Conservation (phyloP, 73 alveolate species). For the Tetrahymena borealis region DNA sequence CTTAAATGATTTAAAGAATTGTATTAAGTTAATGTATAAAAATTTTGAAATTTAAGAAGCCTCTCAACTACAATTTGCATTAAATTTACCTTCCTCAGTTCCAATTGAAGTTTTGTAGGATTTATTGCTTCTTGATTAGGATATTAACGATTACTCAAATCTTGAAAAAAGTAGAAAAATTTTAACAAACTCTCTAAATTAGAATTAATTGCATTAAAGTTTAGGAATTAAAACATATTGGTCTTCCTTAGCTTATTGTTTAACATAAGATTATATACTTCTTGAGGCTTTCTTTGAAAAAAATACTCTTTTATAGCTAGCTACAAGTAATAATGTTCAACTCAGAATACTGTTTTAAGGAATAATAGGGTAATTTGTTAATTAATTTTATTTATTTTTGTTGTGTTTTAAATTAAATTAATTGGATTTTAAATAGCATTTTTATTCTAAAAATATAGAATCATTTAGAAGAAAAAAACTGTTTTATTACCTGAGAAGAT, state of each 20-base stretch:
- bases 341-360: neutral
- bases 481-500: neutral
- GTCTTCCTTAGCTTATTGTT: neutral
- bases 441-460: neutral
- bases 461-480: neutral
- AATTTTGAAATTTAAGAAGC: neutral
- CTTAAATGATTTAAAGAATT: neutral
- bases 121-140: neutral
- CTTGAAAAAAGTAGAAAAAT: neutral
- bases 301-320: neutral
- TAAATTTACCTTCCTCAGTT: neutral
- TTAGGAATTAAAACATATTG: neutral
- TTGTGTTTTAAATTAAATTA: too few species aligned
- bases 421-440: too few species aligned
- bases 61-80: neutral
- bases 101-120: neutral
- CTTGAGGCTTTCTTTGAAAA: neutral
- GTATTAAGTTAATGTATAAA: neutral
- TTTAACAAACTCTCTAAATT: neutral
- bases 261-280: neutral
- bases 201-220: neutral
- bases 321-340: neutral
- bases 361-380: neutral
- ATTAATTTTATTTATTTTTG: too few species aligned
- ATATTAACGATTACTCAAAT: neutral